Conservation (phyloP, 768 basidiomycete genomes). For the Panus rudis region DNA sequence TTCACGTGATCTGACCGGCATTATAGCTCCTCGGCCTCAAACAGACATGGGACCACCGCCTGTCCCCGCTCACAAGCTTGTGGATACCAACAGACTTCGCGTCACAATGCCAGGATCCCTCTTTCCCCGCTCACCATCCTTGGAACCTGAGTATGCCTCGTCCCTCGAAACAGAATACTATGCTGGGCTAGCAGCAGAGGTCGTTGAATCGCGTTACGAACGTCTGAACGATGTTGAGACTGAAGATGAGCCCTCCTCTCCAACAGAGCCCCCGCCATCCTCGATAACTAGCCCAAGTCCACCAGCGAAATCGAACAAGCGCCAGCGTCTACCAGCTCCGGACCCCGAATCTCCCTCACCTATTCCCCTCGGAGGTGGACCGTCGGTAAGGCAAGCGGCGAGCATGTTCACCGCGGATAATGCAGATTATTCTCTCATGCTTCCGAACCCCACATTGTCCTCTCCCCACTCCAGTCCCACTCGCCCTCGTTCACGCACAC, state of each 20-base stretch:
- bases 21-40: neutral
- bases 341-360: neutral
- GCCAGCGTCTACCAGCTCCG: neutral
- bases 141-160: conserved; percentile 33
- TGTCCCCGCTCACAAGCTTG: conserved; percentile 26
- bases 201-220: neutral
- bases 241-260: neutral
- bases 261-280: too few species aligned
- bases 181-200: too few species aligned
- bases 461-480: neutral
- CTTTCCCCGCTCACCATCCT: conserved; percentile 66
- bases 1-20: neutral
- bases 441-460: neutral
- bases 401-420: neutral
- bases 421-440: neutral
- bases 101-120: conserved; percentile 76
- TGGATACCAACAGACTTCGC: conserved; percentile 26
- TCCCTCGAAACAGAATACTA: neutral
- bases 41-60: neutral
- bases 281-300: too few species aligned
- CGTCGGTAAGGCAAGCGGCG: neutral
- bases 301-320: too few species aligned
- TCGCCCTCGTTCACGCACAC: neutral
- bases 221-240: neutral
- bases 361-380: neutral